Evolutionary conservation across 129 eudicot genomes (phyloP).

Genomic region (Saussurea involucrata): DNA sequence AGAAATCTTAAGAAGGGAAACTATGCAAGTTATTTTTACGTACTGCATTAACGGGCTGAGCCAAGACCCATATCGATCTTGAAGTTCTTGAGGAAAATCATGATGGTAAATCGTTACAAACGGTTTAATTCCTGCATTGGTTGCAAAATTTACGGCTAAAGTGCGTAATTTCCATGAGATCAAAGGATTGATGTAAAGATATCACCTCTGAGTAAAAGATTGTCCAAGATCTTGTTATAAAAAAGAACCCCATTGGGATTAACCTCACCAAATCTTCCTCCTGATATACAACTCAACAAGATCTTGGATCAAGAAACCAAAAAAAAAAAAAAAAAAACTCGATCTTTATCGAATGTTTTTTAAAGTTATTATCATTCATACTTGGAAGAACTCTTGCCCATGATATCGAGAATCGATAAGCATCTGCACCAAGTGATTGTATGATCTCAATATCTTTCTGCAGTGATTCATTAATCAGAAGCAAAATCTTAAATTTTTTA

Average conservation of each 20-base stretch:
- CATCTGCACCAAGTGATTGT: slow-evolving; percentile 63
- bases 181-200: neutral
- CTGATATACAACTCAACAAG: slow-evolving; percentile 36
- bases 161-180: neutral
- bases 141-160: neutral
- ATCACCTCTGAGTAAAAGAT: slow-evolving; percentile 56
- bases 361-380: slow-evolving; percentile 30
- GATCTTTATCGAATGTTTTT: neutral
- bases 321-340: no score
- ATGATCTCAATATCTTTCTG: slow-evolving; percentile 81
- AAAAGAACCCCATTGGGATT: slow-evolving; percentile 60
- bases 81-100: slow-evolving; percentile 60
- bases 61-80: slow-evolving; percentile 58
- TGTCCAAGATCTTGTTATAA: slow-evolving; percentile 60
- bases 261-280: slow-evolving; percentile 68
- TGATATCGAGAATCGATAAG: slow-evolving; percentile 75
- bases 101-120: slow-evolving; percentile 58
- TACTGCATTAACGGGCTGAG: slow-evolving; percentile 71
- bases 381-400: slow-evolving; percentile 88
- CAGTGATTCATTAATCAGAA: neutral
- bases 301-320: neutral
- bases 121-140: slow-evolving; percentile 43
- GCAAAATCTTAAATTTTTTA: no score
- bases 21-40: slow-evolving; percentile 7
- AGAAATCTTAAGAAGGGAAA: no score